Evolutionary conservation across 2,329 filamentous ascomycete genomes (phyloP), one percentile per base, ranked within the genome.

Genomic region (Mycosphaerelloides madeirae): DNA sequence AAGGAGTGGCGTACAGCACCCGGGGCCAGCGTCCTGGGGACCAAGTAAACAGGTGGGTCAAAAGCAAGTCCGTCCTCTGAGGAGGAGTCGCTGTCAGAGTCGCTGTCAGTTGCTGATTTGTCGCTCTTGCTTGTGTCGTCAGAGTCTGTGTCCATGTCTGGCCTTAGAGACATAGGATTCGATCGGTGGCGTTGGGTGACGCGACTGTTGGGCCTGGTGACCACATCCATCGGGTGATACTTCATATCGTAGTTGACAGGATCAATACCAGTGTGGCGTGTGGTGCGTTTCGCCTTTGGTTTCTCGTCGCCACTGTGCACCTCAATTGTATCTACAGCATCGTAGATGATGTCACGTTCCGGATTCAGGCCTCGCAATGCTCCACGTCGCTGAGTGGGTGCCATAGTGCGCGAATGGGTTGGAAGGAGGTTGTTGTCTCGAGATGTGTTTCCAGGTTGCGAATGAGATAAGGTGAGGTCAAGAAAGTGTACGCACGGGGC

Each of bases 211-310:
- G 48, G 48, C 12, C 55, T 44, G 1, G 49, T 59, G 9, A 59
- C 50, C 8, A 41, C 46, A 33, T 60, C 57, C 55, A 60, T 59
- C 0, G 56, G 55, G 44, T 60, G 55, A 32, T 46, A 55, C 33
- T 58, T 60, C 36, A 49, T 43, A 29, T 48, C 44, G 25, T 53
- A 56, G 18, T 41, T 48, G 9, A 46, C 43, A 8, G 41, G 36
- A 11, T 43, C 38, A 11, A 42, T 50, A 16, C 49, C 49, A 40
- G 46, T 25, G 18, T 50, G 50, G 8, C 53, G 52, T 29, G 53
- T 55, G 3, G 40, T 18, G 20, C 50, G 52, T 7, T 41, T 53
- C 2, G 31, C 31, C 29, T 25, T 44, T 2, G 15, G 31, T 3
- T 43, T 19, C 12, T 49, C 41, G 20, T 41, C 38, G 19, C 14